phyloP scores from a whole-genome alignment of 495 filamentous ascomycete species.

The Penicillium cinerascens region DNA sequence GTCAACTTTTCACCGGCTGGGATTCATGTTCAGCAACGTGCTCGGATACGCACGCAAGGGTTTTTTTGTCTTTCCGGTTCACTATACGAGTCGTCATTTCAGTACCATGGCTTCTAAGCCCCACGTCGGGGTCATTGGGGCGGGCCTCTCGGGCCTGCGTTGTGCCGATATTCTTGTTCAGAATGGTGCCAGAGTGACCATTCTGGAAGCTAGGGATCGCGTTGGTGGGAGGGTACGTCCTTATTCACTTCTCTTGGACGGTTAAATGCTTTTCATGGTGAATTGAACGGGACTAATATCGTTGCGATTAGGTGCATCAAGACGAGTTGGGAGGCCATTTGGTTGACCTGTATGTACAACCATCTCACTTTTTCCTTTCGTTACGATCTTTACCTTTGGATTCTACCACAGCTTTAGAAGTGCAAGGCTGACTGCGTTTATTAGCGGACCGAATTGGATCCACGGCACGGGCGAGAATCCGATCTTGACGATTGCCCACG shows the following conservation, averaged over 20 bases:
- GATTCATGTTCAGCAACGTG: neutral
- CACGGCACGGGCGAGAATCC: constrained; percentile 86
- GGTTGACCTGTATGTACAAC: constrained; percentile 42
- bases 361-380: neutral
- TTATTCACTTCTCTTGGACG: neutral
- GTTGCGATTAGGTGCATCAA: constrained; percentile 36
- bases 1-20: neutral
- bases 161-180: constrained; percentile 80
- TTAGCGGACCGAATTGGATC: constrained; percentile 92
- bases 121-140: constrained; percentile 75
- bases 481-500: constrained; percentile 70
- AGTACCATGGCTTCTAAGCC: constrained; percentile 34
- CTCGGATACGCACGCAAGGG: neutral
- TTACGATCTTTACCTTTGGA: neutral
- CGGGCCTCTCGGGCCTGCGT: constrained; percentile 80
- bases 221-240: constrained; percentile 73
- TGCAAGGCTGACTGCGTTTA: neutral
- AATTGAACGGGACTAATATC: neutral
- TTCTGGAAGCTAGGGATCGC: constrained; percentile 80
- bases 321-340: constrained; percentile 34
- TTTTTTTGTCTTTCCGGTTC: neutral
- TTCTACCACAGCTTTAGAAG: no score
- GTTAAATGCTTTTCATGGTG: neutral
- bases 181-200: constrained; percentile 75
- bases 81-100: neutral